Evolutionary conservation across 176 grass and related monocot genomes (phyloP), one percentile per base, ranked within the genome.

Genomic region (Bothriochloa decipiens): DNA sequence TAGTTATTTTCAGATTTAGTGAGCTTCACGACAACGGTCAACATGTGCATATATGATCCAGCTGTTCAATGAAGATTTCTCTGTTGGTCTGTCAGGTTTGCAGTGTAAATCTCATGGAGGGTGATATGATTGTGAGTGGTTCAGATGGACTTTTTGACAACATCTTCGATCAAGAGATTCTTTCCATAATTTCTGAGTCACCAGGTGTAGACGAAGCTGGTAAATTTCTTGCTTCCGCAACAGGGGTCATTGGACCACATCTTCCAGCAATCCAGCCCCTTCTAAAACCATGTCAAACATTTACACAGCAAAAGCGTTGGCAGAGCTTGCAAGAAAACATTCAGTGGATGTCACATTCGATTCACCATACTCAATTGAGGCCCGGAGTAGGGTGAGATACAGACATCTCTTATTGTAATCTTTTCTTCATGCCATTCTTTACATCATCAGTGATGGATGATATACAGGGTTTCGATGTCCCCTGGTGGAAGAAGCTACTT

Each of bases 141-240:
- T 98, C 96, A 57, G 96, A 98, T 95, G 96, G 96, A 65, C 76
- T 98, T 57, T 98, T 98, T 62, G 93, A 95, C 58, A 98, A 95
- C 71, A 79, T 98, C 28, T 98, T 98, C 75, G 93, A 98, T 85
- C 75, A 85, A 46, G 96, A 98, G 83, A 98, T 98, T 63, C 20
- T 95, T 82, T 87, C 83, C 29, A 72, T 81, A 65, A 78, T 92
- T 82, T 90, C 91, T 20, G 88, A 83, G 65, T 90, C 90, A 71
- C 41, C 83, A 84, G 87, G 94, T 8, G 90, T 83, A 80, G 50
- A 63, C 43, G 96, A 92, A 72, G 89, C 93, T 81, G 96, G 96
- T 98, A 95, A 57, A 80, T 79, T 42, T 85, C 43, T 45, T 18
- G 14, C 61, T 81, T 69, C 39, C 40, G 6, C 42, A 68, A 62